phyloP scores from a whole-genome alignment of 2,329 filamentous ascomycete genomes.

The Chaetomium globosum region DNA sequence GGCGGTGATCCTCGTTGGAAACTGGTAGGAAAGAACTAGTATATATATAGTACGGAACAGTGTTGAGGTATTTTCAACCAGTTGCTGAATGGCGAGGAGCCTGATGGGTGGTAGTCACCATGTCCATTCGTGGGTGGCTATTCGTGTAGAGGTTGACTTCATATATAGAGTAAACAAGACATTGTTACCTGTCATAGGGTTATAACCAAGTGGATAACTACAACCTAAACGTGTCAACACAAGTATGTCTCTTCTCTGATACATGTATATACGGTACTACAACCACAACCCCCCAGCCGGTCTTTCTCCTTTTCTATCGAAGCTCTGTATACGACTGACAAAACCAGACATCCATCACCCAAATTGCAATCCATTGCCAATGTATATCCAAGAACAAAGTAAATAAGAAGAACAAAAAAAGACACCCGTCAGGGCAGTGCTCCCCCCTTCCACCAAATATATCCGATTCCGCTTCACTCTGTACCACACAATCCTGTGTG shows the following conservation, averaged over 20 bases:
- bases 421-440: background rate
- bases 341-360: background rate
- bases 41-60: background rate
- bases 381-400: background rate
- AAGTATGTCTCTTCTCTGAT: too few species aligned
- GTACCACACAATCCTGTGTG: background rate
- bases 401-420: background rate
- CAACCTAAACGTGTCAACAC: too few species aligned
- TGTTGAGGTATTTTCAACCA: background rate
- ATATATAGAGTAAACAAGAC: too few species aligned
- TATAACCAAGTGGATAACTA: too few species aligned
- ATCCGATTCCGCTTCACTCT: background rate
- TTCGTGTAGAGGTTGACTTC: too few species aligned
- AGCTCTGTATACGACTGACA: background rate
- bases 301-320: background rate
- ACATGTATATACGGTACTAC: too few species aligned
- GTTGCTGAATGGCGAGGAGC: too few species aligned
- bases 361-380: background rate
- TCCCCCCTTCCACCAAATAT: background rate
- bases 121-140: too few species aligned
- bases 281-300: too few species aligned
- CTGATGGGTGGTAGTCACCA: too few species aligned
- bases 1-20: slow-evolving; percentile 7
- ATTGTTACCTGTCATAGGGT: too few species aligned
- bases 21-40: background rate